Percentiles rank a stretch among this genome's conserved stretches.
Evolutionary conservation across 495 filamentous ascomycete species (phyloP).

Genomic region (Neurospora tetraspora): DNA sequence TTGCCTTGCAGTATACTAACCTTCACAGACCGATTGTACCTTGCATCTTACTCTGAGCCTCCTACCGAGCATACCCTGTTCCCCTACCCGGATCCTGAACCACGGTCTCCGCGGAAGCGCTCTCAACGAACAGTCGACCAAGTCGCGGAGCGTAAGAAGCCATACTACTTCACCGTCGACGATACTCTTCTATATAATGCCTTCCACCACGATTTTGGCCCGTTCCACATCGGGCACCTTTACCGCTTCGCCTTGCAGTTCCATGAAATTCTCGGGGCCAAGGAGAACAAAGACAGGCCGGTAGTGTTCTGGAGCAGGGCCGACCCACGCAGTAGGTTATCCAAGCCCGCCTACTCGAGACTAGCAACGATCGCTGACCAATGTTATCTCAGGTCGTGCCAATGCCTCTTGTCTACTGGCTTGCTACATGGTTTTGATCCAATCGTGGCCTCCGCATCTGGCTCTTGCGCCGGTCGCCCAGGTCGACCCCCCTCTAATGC

Average conservation of each 20-base stretch:
- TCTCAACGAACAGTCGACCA: slow-evolving; percentile 55
- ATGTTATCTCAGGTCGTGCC: slow-evolving; percentile 51
- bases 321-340: slow-evolving; percentile 69
- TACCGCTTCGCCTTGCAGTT: slow-evolving; percentile 93
- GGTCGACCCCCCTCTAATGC: slow-evolving; percentile 94
- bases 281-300: slow-evolving; percentile 63
- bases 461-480: slow-evolving; percentile 95
- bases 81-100: slow-evolving; percentile 57
- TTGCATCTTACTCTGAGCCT: slow-evolving; percentile 79
- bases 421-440: slow-evolving; percentile 97
- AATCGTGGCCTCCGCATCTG: slow-evolving; percentile 94
- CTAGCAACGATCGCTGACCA: slow-evolving; percentile 7
- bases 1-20: slow-evolving; percentile 24
- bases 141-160: slow-evolving; percentile 40
- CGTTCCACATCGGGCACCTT: slow-evolving; percentile 90
- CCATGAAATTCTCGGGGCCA: slow-evolving; percentile 86
- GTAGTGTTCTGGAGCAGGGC: slow-evolving; percentile 93
- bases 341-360: neutral
- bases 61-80: slow-evolving; percentile 76
- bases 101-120: slow-evolving; percentile 60
- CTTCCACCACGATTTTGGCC: slow-evolving; percentile 97
- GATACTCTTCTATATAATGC: slow-evolving; percentile 91
- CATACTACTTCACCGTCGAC: slow-evolving; percentile 93
- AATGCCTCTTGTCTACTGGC: slow-evolving; percentile 95
- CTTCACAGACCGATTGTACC: slow-evolving; percentile 77